These are phyloP conservation scores for Paramecium octaurelia DNA, from an alignment of 73 alveolate species.

Conservation along the genomic window DNA sequence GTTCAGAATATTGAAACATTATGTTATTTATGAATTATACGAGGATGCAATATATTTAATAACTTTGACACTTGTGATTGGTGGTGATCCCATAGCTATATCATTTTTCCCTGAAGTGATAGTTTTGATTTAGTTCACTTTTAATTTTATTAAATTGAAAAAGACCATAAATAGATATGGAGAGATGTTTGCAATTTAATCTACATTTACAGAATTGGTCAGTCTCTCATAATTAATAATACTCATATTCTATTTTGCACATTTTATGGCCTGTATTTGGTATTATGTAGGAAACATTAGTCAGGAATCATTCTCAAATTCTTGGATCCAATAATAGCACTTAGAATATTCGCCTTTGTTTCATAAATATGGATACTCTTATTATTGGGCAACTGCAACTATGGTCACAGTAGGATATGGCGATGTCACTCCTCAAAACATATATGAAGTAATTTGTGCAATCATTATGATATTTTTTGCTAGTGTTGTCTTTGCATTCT, in stretches of 20 bases:
- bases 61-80: neutral
- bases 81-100: neutral
- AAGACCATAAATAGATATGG: neutral
- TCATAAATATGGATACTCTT: neutral
- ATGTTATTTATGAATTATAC: neutral
- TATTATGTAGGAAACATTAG: slow-evolving; percentile 30
- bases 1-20: neutral
- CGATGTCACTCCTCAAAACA: neutral
- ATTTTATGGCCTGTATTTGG: slow-evolving; percentile 48
- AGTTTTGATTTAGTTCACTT: neutral
- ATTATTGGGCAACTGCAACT: slow-evolving; percentile 37
- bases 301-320: neutral
- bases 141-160: neutral
- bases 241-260: slow-evolving; percentile 1
- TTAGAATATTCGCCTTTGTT: neutral
- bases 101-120: neutral
- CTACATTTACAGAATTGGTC: slow-evolving; percentile 10
- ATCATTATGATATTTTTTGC: neutral
- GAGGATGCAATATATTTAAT: neutral
- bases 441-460: slow-evolving; percentile 12
- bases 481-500: slow-evolving; percentile 26
- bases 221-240: neutral
- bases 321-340: neutral
- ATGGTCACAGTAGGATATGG: slow-evolving; percentile 50
- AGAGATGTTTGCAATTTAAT: neutral